A percentile compares a stretch with the other conserved stretches of the same genome.
Evolutionary conservation across 208 protist species (phyloP).

Genomic region (Lotmaria passim): DNA sequence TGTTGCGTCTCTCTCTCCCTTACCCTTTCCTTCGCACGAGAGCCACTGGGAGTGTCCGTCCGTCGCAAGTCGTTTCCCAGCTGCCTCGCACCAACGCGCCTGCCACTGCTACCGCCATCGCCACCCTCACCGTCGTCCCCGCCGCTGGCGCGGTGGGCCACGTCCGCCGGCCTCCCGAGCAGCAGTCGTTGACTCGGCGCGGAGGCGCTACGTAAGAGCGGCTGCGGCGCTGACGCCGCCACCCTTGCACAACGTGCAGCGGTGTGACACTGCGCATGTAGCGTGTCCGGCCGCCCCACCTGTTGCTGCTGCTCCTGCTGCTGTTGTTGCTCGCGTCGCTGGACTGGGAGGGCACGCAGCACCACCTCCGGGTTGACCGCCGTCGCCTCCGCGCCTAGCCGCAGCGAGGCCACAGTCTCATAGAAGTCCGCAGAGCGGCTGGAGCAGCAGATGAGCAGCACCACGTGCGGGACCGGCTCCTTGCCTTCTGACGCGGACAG

Average conservation of each 20-base stretch:
- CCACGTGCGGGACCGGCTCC: conserved; percentile 14
- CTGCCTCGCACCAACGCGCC: too few relatives aligned
- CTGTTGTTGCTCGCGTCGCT: conserved; percentile 32
- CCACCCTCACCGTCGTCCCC: not conserved
- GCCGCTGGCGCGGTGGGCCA: not conserved
- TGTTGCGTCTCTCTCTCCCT: not conserved
- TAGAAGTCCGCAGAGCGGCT: conserved; percentile 59
- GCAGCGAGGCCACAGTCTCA: conserved; percentile 75
- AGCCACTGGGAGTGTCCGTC: too few relatives aligned
- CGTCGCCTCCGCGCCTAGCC: conserved; percentile 72
- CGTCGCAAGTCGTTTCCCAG: too few relatives aligned
- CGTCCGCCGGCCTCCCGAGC: not conserved
- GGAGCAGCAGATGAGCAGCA: conserved; percentile 71
- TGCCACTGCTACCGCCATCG: too few relatives aligned
- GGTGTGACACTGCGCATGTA: not conserved
- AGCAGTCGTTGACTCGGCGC: conserved; percentile 17
- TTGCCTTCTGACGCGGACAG: too few relatives aligned
- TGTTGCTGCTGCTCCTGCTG: conserved; percentile 31
- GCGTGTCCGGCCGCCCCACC: conserved; percentile 3
- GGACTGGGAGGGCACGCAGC: conserved; percentile 35
- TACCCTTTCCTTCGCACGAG: too few relatives aligned
- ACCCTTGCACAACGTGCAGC: not conserved
- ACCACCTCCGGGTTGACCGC: conserved; percentile 42
- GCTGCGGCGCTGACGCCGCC: not conserved
- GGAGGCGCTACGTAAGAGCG: conserved; percentile 29